phyloP scores from a whole-genome alignment of 2,329 filamentous ascomycete genomes.

The Periconia sp. region DNA sequence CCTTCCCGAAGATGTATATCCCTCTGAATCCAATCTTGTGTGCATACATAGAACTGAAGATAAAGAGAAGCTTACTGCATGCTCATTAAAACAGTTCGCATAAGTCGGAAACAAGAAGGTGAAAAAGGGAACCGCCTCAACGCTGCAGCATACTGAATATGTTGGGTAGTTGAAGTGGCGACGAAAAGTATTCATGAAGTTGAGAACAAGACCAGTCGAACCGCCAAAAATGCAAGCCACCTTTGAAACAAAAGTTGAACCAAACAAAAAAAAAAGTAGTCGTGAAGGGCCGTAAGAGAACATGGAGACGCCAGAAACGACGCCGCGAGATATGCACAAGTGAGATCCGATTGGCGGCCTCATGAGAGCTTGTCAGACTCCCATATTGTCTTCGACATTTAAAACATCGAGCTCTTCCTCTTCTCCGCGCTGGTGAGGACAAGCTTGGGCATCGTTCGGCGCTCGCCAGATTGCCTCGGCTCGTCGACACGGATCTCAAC shows the following conservation, averaged over 20 bases:
- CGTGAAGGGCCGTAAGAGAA: constrained; percentile 47
- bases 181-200: constrained; percentile 38
- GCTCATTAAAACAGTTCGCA: constrained; percentile 44
- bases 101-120: constrained; percentile 33
- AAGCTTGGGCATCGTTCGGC: constrained; percentile 84
- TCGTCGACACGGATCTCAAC: constrained; percentile 59
- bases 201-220: constrained; percentile 26
- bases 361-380: constrained; percentile 16
- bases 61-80: constrained; percentile 31
- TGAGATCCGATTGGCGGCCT: constrained; percentile 24
- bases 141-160: constrained; percentile 13
- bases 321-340: constrained; percentile 46
- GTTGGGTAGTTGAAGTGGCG: constrained; percentile 23
- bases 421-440: constrained; percentile 93
- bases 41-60: constrained; percentile 14
- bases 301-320: constrained; percentile 27
- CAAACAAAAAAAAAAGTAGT: constrained; percentile 36
- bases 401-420: constrained; percentile 75
- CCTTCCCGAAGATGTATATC: constrained; percentile 18
- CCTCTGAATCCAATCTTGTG: constrained; percentile 18
- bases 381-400: too few relatives aligned
- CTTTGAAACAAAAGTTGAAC: constrained; percentile 20
- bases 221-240: constrained; percentile 30
- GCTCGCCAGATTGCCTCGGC: constrained; percentile 62
- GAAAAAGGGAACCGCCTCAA: constrained; percentile 31